These are phyloP conservation scores for Auricularia auricula-judae DNA, from an alignment of 768 basidiomycete species.

Conservation along the genomic window DNA sequence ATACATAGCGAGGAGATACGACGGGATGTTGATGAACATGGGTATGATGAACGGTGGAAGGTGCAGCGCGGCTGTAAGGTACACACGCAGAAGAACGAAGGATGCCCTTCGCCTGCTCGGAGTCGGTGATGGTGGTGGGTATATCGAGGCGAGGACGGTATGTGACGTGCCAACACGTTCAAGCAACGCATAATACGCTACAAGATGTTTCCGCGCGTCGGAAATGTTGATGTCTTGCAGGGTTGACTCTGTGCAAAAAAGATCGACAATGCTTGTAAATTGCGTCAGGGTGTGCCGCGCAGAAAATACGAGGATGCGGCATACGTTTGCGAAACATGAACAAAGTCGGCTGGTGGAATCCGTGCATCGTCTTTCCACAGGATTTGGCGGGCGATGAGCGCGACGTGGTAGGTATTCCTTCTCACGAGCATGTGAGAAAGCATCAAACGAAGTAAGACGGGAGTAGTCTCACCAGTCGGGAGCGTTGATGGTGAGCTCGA, in stretches of 20 bases:
- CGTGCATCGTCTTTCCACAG: conserved; percentile 79
- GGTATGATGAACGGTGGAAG: conserved; percentile 88
- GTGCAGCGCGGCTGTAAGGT: conserved; percentile 66
- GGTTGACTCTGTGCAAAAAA: conserved; percentile 36
- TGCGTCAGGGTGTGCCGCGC: too few species aligned
- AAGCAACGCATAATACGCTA: conserved; percentile 82
- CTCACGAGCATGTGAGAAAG: neutral
- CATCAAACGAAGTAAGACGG: neutral
- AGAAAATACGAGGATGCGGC: conserved; percentile 2
- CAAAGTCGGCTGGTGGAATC: conserved; percentile 73
- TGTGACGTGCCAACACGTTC: conserved; percentile 71
- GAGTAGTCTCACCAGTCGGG: conserved; percentile 59
- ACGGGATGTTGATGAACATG: conserved; percentile 70
- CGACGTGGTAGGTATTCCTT: conserved; percentile 85
- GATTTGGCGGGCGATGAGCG: conserved; percentile 85
- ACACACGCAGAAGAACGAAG: conserved; percentile 68
- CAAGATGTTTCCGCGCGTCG: conserved; percentile 54
- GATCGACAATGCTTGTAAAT: conserved; percentile 46
- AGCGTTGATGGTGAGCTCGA: conserved; percentile 78
- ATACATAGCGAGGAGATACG: conserved; percentile 68
- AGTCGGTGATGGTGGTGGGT: conserved; percentile 54
- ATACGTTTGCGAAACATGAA: conserved; percentile 77
- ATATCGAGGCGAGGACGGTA: conserved; percentile 64
- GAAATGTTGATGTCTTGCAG: conserved; percentile 33
- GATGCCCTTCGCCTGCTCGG: conserved; percentile 64